Conservation (phyloP, 1,139 yeast species). For the Zygosaccharomyces sapae region DNA sequence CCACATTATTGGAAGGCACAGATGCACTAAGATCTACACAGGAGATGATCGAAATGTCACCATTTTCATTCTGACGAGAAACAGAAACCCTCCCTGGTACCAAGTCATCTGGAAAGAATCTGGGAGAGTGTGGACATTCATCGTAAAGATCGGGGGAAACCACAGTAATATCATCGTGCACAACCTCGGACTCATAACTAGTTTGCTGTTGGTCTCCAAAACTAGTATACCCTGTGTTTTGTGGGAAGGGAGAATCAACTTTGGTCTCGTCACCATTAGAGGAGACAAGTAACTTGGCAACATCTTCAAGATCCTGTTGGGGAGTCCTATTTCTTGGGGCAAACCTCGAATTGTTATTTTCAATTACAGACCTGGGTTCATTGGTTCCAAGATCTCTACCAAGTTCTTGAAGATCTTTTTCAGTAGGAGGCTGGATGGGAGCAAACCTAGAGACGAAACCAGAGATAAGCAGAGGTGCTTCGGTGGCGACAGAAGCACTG, state of each 20-base stretch:
- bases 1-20: not conserved
- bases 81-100: not conserved
- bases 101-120: not conserved
- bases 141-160: not conserved
- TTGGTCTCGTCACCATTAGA: not conserved
- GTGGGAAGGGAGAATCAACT: not conserved
- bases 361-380: not conserved
- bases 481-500: not conserved
- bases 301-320: not conserved
- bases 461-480: not conserved
- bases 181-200: not conserved
- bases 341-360: not conserved
- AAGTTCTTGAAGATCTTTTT: not conserved
- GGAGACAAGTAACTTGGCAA: not conserved
- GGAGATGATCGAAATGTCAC: not conserved
- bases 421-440: not conserved
- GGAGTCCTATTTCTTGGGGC: not conserved
- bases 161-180: not conserved
- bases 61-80: slow-evolving; percentile 1
- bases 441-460: not conserved
- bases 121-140: not conserved
- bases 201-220: not conserved
- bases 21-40: not conserved
- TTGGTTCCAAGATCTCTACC: not conserved
- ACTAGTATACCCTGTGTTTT: too few species aligned